These are phyloP conservation scores for Huntiella bhutanensis DNA, from an alignment of 2,329 filamentous ascomycete genomes.

Conservation along the genomic window DNA sequence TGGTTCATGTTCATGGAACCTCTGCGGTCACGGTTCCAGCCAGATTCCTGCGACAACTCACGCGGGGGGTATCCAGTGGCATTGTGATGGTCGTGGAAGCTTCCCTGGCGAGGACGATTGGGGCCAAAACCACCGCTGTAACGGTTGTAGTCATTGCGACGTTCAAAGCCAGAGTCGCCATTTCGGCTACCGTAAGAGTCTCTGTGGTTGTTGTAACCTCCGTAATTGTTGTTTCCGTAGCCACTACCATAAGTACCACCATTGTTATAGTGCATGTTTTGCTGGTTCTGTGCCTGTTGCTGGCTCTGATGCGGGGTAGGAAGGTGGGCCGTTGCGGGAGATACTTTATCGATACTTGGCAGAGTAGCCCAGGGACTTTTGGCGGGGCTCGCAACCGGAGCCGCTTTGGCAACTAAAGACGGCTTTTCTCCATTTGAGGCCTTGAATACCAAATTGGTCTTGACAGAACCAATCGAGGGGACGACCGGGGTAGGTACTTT, in stretches of 20 bases:
- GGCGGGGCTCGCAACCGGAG: constrained; percentile 44
- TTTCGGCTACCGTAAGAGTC: constrained; percentile 5
- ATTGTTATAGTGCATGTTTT: background rate
- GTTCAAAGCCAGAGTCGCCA: constrained; percentile 4
- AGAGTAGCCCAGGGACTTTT: constrained; percentile 87
- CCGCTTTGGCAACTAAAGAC: constrained; percentile 53
- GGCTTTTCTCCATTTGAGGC: constrained; percentile 44
- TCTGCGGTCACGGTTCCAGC: constrained; percentile 5
- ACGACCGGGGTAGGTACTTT: background rate
- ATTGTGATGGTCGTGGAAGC: constrained; percentile 8
- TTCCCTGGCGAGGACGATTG: constrained; percentile 8
- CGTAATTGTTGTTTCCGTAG: background rate
- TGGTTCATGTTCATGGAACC: constrained; percentile 8
- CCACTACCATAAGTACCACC: background rate
- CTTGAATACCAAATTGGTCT: constrained; percentile 40
- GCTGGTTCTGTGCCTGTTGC: constrained; percentile 15
- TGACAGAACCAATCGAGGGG: background rate
- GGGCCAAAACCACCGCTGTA: background rate
- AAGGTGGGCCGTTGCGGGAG: constrained; percentile 33
- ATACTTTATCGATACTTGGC: constrained; percentile 66
- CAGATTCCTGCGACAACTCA: constrained; percentile 3
- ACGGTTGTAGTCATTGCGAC: constrained; percentile 5
- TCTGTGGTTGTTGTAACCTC: background rate
- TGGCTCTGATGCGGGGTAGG: constrained; percentile 16
- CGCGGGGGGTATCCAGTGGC: constrained; percentile 9